phyloP scores from a whole-genome alignment of 106 monocot species.

The Vanilla planifolia region DNA sequence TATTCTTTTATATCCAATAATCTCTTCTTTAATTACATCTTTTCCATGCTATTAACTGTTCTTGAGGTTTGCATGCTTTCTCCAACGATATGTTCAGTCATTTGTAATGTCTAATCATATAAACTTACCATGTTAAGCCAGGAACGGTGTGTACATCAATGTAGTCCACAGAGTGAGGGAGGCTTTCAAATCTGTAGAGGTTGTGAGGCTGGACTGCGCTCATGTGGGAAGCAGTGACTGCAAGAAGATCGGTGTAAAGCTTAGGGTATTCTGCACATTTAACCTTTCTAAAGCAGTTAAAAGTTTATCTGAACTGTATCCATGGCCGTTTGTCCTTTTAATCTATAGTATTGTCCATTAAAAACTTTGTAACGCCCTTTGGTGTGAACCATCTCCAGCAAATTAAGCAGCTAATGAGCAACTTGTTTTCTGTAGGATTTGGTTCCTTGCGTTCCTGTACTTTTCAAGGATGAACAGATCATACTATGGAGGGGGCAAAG shows the following conservation, averaged over 20 bases:
- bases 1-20: too few species aligned
- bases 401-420: not conserved
- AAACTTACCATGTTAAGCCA: constrained; percentile 38
- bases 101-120: not conserved
- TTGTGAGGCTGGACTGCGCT: constrained; percentile 69
- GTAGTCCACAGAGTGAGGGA: constrained; percentile 58
- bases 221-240: constrained; percentile 60
- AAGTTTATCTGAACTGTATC: not conserved
- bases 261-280: constrained; percentile 42
- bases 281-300: not conserved
- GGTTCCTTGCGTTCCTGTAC: constrained; percentile 65
- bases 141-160: constrained; percentile 88
- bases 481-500: constrained; percentile 57
- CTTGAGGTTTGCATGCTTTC: not conserved
- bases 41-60: too few species aligned
- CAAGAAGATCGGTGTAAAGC: constrained; percentile 92
- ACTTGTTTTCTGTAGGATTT: constrained; percentile 41
- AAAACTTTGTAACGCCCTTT: not conserved
- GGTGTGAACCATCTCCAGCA: not conserved
- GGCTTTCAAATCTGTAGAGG: constrained; percentile 63
- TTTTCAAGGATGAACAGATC: constrained; percentile 61
- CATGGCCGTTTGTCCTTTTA: not conserved
- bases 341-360: not conserved
- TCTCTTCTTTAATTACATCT: too few species aligned
- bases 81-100: not conserved